phyloP scores from a whole-genome alignment of 163 green algal species.

The Scenedesmus sp. region DNA sequence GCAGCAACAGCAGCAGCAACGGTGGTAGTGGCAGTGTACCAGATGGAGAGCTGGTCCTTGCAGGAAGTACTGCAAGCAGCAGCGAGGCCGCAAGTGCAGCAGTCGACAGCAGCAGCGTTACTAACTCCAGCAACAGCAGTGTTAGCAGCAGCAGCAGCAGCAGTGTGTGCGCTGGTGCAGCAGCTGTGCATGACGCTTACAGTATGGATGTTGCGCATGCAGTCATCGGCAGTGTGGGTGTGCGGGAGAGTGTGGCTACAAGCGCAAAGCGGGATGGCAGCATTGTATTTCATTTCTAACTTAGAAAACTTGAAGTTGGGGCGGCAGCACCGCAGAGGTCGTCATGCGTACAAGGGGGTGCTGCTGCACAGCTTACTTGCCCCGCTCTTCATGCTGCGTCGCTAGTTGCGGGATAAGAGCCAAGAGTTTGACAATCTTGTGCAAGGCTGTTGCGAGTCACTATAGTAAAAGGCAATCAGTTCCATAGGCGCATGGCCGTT shows the following conservation, averaged over 20 bases:
- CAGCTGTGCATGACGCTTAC: background rate
- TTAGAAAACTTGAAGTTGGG: too few relatives aligned
- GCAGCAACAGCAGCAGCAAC: slow-evolving; percentile 28
- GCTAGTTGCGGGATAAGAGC: too few relatives aligned
- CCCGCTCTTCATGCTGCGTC: too few relatives aligned
- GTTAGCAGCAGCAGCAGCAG: background rate
- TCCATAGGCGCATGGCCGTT: too few relatives aligned
- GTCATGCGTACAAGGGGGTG: background rate
- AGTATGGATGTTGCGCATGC: background rate
- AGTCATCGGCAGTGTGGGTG: slow-evolving; percentile 1
- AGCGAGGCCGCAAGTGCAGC: background rate
- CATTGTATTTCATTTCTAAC: slow-evolving; percentile 37
- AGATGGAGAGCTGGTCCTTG: background rate
- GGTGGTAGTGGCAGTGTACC: background rate
- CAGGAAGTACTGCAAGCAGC: background rate
- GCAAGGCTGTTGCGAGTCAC: too few relatives aligned
- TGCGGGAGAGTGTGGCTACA: background rate
- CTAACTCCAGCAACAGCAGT: background rate
- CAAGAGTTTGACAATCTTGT: too few relatives aligned
- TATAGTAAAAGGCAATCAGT: too few relatives aligned
- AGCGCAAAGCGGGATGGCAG: slow-evolving; percentile 21
- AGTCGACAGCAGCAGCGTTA: background rate
- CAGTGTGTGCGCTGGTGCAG: background rate
- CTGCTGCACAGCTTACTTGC: too few relatives aligned
- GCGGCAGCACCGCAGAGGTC: background rate